Evolutionary conservation across 495 filamentous ascomycete genomes (phyloP), one percentile per base, ranked within the genome.

Genomic region (Bombardia bombarda): DNA sequence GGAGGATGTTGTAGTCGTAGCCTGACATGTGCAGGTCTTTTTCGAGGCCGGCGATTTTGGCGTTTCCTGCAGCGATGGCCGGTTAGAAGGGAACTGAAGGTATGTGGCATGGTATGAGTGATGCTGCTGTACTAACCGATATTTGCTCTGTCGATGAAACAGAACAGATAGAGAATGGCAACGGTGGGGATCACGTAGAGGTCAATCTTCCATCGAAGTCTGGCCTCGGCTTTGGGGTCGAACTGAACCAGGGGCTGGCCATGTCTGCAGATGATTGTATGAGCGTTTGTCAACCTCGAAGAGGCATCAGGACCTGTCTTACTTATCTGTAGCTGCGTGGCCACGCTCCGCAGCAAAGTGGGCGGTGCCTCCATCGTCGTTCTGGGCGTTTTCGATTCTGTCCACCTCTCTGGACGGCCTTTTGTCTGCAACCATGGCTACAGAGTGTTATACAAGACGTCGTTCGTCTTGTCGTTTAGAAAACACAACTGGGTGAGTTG

Each of bases 1-100:
- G 75, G 19, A 82, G 71, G 38, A 72, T 67, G 47, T 87, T 84
- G 56, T 86, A 90, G 52, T 87, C 80, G 50, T 81, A 68, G 13
- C 78, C 80, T 0, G 60, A 65, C 60, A 88, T 63, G 35, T 70
- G 40, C n/a, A 87, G 56, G 47, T 84, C 79, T 7, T 62, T 65
- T 19, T 75, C 64, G 31, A 87, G 56, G 4, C 80, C 82, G 43
- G 80, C 78, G 23, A 87, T 53, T 35, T 55, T 66, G 14, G 68
- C 69, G 20, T 73, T 73, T 35, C 69, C 69, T 70, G 21, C 6
- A 17, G 31, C 3, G 17, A 9, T 21, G 4, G 7, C 18, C 5
- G 9, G 41, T 43, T 36, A 43, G 41, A 17, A 0, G n/a, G 3
- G 1, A 20, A 12, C 30, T 1, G 9, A 28, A 28, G 18, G 0